Base-by-base conservation (phyloP, 805 yeast species). In the Candida silvicultrix region DNA sequence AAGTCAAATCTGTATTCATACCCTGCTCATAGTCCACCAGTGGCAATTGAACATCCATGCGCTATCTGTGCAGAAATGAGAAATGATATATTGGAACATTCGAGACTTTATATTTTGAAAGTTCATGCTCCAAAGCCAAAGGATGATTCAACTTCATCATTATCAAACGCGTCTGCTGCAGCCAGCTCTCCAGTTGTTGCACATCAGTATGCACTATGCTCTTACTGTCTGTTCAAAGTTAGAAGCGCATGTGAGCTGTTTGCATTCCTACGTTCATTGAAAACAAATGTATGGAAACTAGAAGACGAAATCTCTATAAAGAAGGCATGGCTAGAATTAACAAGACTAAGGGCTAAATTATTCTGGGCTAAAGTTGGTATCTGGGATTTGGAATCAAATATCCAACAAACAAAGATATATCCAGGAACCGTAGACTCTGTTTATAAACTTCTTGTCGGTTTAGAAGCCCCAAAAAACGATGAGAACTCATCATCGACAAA, bases 351-450 rank as follows among this genome's bases (percentile, higher is more conserved):
- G 45, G 77, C 78, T 38, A 83, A 84, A 58, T 70, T 90, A 52
- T 87, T 84, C 65, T 92, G 95, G 92, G 73, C 95, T 9, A 80
- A 88, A 51, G 63, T 83, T 20, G 97, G 97, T 6, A 73, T 81
- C 28, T 85, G 92, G 90, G 86, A 83, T 47, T 61, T 65, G 4
- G 74, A 69, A 29, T 32, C 43, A 3, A 63, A 58, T 37, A 53
- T 62, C 9, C 38, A 56, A 18, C 59, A 71, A 36, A 68, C 65
- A 6, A 69, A 65, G 37, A 70, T 60, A 25, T 49, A 54, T 5
- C 60, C 64, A 35, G 51, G 55, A 15, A 37, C 48, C 11, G 56
- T 45, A 6, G 62, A 59, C 38, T 8, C 40, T 2, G 42, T 55
- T 10, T 56, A 51, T 34, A 43, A 42, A 37, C 38, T 46, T 14